Conservation (phyloP, 257 asterid genomes). For the Coffea canephora region DNA sequence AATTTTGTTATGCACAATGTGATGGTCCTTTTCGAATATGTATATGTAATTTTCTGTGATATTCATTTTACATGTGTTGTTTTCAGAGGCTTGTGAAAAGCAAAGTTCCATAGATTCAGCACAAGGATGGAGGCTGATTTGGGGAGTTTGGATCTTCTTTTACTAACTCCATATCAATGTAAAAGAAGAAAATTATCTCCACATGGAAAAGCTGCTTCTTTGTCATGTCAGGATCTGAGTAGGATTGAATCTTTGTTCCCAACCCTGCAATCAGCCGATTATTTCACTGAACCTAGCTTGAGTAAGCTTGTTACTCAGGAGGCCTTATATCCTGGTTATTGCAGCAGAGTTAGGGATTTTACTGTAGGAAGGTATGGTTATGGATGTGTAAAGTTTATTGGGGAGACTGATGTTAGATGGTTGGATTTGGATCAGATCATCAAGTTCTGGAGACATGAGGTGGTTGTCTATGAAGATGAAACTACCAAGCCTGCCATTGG, state of each 20-base stretch:
- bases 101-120: background rate
- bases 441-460: conserved; percentile 59
- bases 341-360: conserved; percentile 69
- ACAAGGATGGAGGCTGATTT: conserved; percentile 46
- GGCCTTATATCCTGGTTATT: conserved; percentile 59
- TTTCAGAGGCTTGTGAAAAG: conserved; percentile 12
- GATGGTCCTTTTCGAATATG: background rate
- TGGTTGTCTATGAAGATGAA: conserved; percentile 77
- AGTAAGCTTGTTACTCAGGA: conserved; percentile 71
- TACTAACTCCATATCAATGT: conserved; percentile 37
- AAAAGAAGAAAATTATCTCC: conserved; percentile 66
- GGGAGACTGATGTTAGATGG: conserved; percentile 78
- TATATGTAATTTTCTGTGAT: background rate
- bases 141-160: conserved; percentile 24
- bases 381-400: conserved; percentile 63
- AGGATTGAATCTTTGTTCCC: conserved; percentile 50
- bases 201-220: conserved; percentile 29
- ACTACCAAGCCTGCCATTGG: conserved; percentile 67
- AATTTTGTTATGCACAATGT: too few species aligned
- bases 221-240: conserved; percentile 25
- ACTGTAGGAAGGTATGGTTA: conserved; percentile 77
- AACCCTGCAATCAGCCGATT: conserved; percentile 52
- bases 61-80: background rate
- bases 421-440: conserved; percentile 73
- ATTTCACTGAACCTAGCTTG: conserved; percentile 72